phyloP scores from a whole-genome alignment of 306 rosid genomes.

The Trichosanthes truncata region DNA sequence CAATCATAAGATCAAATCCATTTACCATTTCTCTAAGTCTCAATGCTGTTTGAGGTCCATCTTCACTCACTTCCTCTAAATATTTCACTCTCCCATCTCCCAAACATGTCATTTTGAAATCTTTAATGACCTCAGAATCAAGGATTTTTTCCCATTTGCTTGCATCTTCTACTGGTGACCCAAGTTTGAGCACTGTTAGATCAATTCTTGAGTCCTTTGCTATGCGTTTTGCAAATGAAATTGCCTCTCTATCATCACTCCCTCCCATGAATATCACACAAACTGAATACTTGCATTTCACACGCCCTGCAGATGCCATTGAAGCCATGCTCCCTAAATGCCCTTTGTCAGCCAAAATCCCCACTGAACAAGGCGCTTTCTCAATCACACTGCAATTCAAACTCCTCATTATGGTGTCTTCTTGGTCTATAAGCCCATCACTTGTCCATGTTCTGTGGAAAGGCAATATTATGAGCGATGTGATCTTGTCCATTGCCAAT shows the following conservation, averaged over 20 bases:
- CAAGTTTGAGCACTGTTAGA: constrained; percentile 19
- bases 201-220: constrained; percentile 13
- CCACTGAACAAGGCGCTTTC: constrained; percentile 9
- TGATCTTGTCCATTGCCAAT: constrained; percentile 32
- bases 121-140: constrained; percentile 11
- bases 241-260: constrained; percentile 55
- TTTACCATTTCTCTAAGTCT: constrained; percentile 16
- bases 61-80: constrained; percentile 12
- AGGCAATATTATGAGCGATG: constrained; percentile 33
- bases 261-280: constrained; percentile 64
- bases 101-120: neutral
- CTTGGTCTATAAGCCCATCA: constrained; percentile 4
- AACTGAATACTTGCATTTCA: constrained; percentile 9
- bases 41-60: constrained; percentile 23
- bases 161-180: neutral
- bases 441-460: constrained; percentile 9
- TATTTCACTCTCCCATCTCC: neutral
- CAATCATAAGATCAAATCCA: constrained; percentile 42
- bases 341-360: constrained; percentile 3
- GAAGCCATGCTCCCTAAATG: constrained; percentile 4
- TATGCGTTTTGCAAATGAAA: constrained; percentile 40
- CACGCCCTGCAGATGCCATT: neutral
- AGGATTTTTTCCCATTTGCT: constrained; percentile 12
- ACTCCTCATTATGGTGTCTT: neutral
- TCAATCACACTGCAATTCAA: constrained; percentile 1